These are phyloP conservation scores for Inga oerstediana DNA, from an alignment of 306 rosid species.

Conservation along the genomic window DNA sequence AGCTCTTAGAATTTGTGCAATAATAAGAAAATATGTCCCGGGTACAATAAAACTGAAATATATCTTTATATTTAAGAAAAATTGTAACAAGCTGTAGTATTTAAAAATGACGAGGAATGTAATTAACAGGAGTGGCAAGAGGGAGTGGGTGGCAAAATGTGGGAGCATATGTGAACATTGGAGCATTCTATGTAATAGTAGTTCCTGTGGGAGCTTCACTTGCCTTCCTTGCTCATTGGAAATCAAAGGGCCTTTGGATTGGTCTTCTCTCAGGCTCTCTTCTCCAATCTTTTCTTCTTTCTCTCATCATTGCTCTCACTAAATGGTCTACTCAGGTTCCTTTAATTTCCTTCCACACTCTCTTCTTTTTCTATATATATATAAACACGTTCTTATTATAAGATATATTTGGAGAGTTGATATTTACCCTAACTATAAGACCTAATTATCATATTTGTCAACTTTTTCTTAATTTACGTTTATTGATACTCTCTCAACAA, in stretches of 20 bases:
- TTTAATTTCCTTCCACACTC: neutral
- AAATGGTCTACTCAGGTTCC: slow-evolving; percentile 48
- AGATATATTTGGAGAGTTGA: too few relatives aligned
- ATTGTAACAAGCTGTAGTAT: too few relatives aligned
- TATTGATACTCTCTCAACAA: too few relatives aligned
- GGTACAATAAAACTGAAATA: too few relatives aligned
- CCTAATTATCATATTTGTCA: too few relatives aligned
- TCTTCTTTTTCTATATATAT: neutral
- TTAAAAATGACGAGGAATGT: too few relatives aligned
- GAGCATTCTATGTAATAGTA: neutral
- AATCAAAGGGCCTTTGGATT: neutral
- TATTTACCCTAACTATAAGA: too few relatives aligned
- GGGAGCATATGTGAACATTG: neutral
- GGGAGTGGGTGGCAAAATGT: slow-evolving; percentile 6
- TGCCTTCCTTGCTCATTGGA: neutral
- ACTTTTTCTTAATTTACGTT: too few relatives aligned
- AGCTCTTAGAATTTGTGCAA: too few relatives aligned
- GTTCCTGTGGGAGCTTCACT: neutral
- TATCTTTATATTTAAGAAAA: too few relatives aligned
- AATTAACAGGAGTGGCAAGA: neutral
- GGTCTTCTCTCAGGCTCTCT: neutral
- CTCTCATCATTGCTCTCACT: slow-evolving; percentile 33
- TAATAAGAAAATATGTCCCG: too few relatives aligned
- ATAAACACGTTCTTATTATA: too few relatives aligned
- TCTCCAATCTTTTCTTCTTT: neutral